Evolutionary conservation across 805 yeast species (phyloP).

Genomic region (Metschnikowia cerradonensis): DNA sequence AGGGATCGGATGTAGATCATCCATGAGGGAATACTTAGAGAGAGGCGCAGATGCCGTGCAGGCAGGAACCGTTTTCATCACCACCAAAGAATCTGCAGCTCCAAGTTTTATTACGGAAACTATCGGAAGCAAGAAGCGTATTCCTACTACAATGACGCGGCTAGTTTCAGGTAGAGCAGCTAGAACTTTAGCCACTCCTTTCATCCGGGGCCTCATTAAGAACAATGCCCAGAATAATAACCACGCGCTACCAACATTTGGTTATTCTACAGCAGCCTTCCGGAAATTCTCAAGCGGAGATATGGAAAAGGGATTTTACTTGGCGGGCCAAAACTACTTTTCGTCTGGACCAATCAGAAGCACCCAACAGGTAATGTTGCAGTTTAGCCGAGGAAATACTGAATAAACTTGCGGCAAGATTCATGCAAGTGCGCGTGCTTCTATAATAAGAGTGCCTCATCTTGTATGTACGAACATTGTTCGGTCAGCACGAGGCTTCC

Average conservation of each 20-base stretch:
- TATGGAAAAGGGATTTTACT: constrained; percentile 26
- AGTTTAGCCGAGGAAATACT: constrained; percentile 13
- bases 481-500: neutral
- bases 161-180: constrained; percentile 39
- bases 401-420: neutral
- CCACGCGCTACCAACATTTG: constrained; percentile 31
- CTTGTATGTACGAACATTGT: neutral
- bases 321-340: constrained; percentile 34
- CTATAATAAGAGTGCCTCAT: neutral
- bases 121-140: constrained; percentile 4
- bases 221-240: constrained; percentile 1
- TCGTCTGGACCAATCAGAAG: constrained; percentile 17
- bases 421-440: neutral
- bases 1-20: constrained; percentile 40
- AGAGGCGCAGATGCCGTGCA: constrained; percentile 52
- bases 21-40: constrained; percentile 27
- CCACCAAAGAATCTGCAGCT: constrained; percentile 28
- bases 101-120: constrained; percentile 17
- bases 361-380: constrained; percentile 23
- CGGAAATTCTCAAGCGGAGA: constrained; percentile 19
- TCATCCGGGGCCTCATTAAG: constrained; percentile 22
- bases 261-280: constrained; percentile 31
- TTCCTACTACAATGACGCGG: constrained; percentile 29
- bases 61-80: constrained; percentile 51
- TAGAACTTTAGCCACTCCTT: constrained; percentile 34